Evolutionary conservation across 345 rosid species (phyloP).

Genomic region (Lumnitzera littorea): DNA sequence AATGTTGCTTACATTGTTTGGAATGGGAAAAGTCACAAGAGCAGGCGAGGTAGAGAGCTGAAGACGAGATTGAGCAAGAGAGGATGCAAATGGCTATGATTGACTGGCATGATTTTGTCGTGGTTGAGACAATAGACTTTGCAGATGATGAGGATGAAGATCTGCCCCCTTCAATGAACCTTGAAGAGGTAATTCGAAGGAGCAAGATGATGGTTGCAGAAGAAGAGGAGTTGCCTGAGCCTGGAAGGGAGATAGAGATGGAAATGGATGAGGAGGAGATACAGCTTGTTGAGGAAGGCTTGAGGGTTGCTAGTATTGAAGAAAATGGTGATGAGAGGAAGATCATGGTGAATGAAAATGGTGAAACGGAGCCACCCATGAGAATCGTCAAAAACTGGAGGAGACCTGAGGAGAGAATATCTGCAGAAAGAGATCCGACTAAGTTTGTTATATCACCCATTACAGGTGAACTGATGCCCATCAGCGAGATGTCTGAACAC

Average conservation of each 20-base stretch:
- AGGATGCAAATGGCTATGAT: constrained; percentile 85
- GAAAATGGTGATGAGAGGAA: constrained; percentile 39
- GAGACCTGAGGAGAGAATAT: constrained; percentile 86
- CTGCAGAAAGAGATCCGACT: constrained; percentile 77
- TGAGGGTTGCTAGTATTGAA: constrained; percentile 58
- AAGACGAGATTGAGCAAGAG: constrained; percentile 84
- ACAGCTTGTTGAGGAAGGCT: constrained; percentile 85
- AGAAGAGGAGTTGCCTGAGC: constrained; percentile 65
- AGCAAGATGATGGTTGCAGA: constrained; percentile 61
- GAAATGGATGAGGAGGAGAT: constrained; percentile 95
- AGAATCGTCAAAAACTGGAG: constrained; percentile 90
- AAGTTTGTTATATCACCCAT: constrained; percentile 78
- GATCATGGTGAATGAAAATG: constrained; percentile 22
- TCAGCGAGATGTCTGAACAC: constrained; percentile 89
- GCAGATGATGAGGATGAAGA: constrained; percentile 90
- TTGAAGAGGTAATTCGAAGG: constrained; percentile 75
- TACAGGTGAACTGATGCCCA: constrained; percentile 83
- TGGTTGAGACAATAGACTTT: constrained; percentile 75
- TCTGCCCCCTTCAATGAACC: constrained; percentile 77
- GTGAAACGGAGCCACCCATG: constrained; percentile 76
- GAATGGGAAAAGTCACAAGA: constrained; percentile 87
- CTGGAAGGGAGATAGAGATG: constrained; percentile 89
- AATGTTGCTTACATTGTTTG: constrained; percentile 70
- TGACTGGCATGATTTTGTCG: constrained; percentile 93
- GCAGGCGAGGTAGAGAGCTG: constrained; percentile 78